Conservation (phyloP, 352 stramenopile genomes). For the Pythium insidiosum region DNA sequence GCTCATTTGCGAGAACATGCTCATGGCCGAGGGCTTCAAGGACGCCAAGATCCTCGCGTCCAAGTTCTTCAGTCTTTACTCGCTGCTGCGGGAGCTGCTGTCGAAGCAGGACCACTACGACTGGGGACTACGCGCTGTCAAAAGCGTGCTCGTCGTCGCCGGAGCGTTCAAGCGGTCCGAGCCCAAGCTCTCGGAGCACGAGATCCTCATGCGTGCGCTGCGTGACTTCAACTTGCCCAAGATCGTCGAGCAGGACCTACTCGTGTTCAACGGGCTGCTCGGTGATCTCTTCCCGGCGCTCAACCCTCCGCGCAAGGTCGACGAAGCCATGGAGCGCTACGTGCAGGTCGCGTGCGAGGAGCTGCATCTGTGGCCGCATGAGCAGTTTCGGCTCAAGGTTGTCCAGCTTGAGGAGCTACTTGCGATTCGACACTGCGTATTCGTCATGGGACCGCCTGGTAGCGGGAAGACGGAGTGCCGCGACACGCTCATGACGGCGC, state of each 20-base stretch:
- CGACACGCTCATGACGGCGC: constrained; percentile 80
- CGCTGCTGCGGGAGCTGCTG: constrained; percentile 87
- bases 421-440: constrained; percentile 92
- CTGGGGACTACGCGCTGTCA: constrained; percentile 92
- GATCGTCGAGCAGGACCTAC: constrained; percentile 90
- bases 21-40: constrained; percentile 94
- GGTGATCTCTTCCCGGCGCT: constrained; percentile 90
- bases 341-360: constrained; percentile 88
- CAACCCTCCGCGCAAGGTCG: constrained; percentile 82
- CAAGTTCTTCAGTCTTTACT: constrained; percentile 95
- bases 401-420: constrained; percentile 94
- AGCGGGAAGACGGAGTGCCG: constrained; percentile 93
- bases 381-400: constrained; percentile 91
- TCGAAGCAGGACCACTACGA: constrained; percentile 96
- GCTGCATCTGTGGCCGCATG: constrained; percentile 85
- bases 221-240: constrained; percentile 96
- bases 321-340: constrained; percentile 86
- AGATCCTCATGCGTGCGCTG: constrained; percentile 92
- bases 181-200: constrained; percentile 87
- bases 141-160: constrained; percentile 92
- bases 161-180: constrained; percentile 91
- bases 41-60: constrained; percentile 89
- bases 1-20: constrained; percentile 96
- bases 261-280: constrained; percentile 92
- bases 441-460: constrained; percentile 91